phyloP scores from a whole-genome alignment of 1,139 yeast species.

The Saccharomycopsis hybrid region DNA sequence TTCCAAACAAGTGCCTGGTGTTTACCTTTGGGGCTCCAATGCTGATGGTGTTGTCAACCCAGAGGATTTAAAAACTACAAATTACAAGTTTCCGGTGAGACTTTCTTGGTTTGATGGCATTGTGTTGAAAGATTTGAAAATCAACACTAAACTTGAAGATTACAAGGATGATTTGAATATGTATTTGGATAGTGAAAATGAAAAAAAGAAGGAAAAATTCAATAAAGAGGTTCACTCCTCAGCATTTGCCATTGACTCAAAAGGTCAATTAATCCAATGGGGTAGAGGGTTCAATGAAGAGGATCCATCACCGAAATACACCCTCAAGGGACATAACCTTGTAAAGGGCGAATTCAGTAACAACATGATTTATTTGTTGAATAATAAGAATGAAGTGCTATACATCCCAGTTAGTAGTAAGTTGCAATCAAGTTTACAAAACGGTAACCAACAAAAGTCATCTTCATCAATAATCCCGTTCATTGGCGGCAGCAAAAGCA shows the following conservation, averaged over 20 bases:
- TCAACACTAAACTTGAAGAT: constrained; percentile 28
- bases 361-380: constrained; percentile 52
- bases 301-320: constrained; percentile 24
- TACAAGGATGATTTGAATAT: constrained; percentile 18
- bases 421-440: constrained; percentile 12
- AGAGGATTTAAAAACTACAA: constrained; percentile 29
- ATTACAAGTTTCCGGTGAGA: constrained; percentile 50
- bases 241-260: constrained; percentile 57
- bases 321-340: constrained; percentile 39
- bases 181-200: constrained; percentile 11
- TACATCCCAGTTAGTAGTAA: constrained; percentile 39
- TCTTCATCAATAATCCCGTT: constrained; percentile 3
- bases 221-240: constrained; percentile 27
- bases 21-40: constrained; percentile 49
- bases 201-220: background rate
- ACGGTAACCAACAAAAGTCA: background rate
- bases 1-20: constrained; percentile 37
- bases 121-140: constrained; percentile 50
- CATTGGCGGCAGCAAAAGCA: background rate
- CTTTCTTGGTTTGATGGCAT: constrained; percentile 58
- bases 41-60: constrained; percentile 35
- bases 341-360: constrained; percentile 44
- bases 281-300: constrained; percentile 33
- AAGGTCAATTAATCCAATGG: constrained; percentile 78
- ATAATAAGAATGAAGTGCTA: constrained; percentile 45